Conservation (phyloP, 768 basidiomycete species). For the Trametes villosa region DNA sequence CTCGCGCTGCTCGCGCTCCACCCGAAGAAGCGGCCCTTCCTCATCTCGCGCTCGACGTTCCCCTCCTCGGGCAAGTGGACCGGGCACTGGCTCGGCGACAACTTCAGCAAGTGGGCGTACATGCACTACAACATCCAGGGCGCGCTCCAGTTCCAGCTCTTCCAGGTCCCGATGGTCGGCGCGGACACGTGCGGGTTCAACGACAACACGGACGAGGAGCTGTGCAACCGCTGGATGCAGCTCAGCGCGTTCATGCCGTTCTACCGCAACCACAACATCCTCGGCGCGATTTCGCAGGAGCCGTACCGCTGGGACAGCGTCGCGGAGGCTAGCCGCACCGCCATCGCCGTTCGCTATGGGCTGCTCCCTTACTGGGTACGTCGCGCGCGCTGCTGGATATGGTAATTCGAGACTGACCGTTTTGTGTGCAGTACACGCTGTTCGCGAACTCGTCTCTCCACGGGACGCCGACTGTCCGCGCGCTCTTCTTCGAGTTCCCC, state of each 20-base stretch:
- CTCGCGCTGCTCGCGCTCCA: constrained; percentile 56
- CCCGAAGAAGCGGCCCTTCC: constrained; percentile 66
- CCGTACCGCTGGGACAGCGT: constrained; percentile 83
- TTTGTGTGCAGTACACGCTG: constrained; percentile 61
- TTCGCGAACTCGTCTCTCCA: constrained; percentile 67
- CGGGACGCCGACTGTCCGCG: constrained; percentile 73
- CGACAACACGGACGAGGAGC: constrained; percentile 75
- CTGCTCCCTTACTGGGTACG: constrained; percentile 80
- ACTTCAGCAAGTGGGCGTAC: constrained; percentile 75
- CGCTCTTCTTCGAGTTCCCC: constrained; percentile 81
- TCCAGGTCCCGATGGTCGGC: constrained; percentile 83
- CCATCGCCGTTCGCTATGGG: constrained; percentile 69
- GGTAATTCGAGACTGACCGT: not conserved
- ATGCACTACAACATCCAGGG: constrained; percentile 74
- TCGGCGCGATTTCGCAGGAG: constrained; percentile 70
- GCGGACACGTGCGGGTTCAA: constrained; percentile 76
- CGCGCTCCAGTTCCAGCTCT: constrained; percentile 82
- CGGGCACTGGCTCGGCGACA: constrained; percentile 82
- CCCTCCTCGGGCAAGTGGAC: constrained; percentile 71
- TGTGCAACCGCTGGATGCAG: constrained; percentile 87
- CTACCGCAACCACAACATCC: constrained; percentile 76
- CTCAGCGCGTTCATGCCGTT: constrained; percentile 81
- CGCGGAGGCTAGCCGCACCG: constrained; percentile 69
- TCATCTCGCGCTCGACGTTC: constrained; percentile 75
- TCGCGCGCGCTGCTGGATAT: not conserved